Percentiles rank a stretch among this genome's conserved stretches.
phyloP scores from a whole-genome alignment of 352 stramenopile species.

The Pythium biforme region DNA sequence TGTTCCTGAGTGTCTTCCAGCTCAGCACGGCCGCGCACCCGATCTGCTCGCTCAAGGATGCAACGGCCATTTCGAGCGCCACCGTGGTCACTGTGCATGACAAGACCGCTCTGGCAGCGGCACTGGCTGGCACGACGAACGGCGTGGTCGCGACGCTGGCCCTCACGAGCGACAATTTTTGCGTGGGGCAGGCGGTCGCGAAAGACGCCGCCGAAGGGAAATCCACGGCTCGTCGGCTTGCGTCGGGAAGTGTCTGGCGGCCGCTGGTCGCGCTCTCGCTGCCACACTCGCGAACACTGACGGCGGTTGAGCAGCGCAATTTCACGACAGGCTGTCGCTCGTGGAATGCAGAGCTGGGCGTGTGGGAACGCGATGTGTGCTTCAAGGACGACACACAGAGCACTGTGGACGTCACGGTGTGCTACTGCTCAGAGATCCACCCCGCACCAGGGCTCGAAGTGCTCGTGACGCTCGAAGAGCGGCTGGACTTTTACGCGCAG shows the following conservation, averaged over 20 bases:
- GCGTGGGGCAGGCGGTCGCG: slow-evolving; percentile 27
- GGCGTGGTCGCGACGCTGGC: slow-evolving; percentile 30
- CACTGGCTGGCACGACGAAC: slow-evolving; percentile 13
- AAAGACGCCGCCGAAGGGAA: slow-evolving; percentile 23
- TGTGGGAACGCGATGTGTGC: slow-evolving; percentile 55
- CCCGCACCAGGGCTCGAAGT: slow-evolving; percentile 40
- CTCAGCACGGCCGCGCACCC: slow-evolving; percentile 40
- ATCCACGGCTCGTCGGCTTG: slow-evolving; percentile 11
- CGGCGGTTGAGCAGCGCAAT: slow-evolving; percentile 45
- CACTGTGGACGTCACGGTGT: slow-evolving; percentile 41
- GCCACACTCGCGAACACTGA: slow-evolving; percentile 43
- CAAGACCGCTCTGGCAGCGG: slow-evolving; percentile 28
- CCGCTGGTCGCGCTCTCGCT: slow-evolving; percentile 52
- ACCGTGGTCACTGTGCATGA: slow-evolving; percentile 52
- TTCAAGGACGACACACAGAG: slow-evolving; percentile 56
- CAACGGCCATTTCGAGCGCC: slow-evolving; percentile 39
- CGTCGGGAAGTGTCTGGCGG: slow-evolving; percentile 25
- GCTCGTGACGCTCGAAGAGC: slow-evolving; percentile 60
- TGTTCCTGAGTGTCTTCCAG: slow-evolving; percentile 56
- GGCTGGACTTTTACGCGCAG: slow-evolving; percentile 59
- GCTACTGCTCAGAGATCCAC: slow-evolving; percentile 47
- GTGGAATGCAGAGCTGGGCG: slow-evolving; percentile 38
- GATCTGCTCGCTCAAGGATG: slow-evolving; percentile 38
- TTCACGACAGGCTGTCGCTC: slow-evolving; percentile 60
- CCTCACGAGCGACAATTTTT: slow-evolving; percentile 37